Percentiles rank a stretch among this genome's conserved stretches.
These are phyloP conservation scores for Tilletia setariae DNA, from an alignment of 1,284 basidiomycete genomes.

Conservation along the genomic window DNA sequence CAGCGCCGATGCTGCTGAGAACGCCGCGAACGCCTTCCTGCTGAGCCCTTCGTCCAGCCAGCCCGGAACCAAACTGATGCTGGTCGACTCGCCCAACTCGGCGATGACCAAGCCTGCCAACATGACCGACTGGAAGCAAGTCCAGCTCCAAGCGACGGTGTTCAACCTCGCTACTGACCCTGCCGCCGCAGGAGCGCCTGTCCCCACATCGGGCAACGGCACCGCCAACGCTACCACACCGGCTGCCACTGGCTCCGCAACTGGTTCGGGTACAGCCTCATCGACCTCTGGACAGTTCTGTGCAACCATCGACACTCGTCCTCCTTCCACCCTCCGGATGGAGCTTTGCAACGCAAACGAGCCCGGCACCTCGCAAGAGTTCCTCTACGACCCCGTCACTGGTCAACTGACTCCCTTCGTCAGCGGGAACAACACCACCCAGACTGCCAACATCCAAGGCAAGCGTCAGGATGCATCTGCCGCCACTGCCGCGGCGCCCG, in stretches of 20 bases:
- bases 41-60: constrained; percentile 14
- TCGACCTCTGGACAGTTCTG: background rate
- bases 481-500: background rate
- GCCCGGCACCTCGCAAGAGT: background rate
- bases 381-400: constrained; percentile 11
- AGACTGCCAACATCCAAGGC: constrained; percentile 4
- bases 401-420: constrained; percentile 8
- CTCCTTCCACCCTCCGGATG: constrained; percentile 15
- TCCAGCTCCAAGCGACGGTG: constrained; percentile 7
- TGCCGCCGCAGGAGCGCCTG: background rate
- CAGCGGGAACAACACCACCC: background rate
- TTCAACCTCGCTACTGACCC: background rate
- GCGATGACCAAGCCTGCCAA: background rate
- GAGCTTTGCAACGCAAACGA: constrained; percentile 6
- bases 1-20: background rate
- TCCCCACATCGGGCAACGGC: background rate
- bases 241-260: background rate
- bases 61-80: constrained; percentile 9
- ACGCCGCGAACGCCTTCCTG: constrained; percentile 6
- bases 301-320: constrained; percentile 7
- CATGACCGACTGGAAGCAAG: constrained; percentile 1
- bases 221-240: background rate
- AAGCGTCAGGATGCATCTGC: constrained; percentile 4
- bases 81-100: constrained; percentile 1
- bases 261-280: background rate